A percentile compares a stretch with the other conserved stretches of the same genome.
phyloP scores from a whole-genome alignment of 2,329 filamentous ascomycete species.

The Mollisiaceae sp. region DNA sequence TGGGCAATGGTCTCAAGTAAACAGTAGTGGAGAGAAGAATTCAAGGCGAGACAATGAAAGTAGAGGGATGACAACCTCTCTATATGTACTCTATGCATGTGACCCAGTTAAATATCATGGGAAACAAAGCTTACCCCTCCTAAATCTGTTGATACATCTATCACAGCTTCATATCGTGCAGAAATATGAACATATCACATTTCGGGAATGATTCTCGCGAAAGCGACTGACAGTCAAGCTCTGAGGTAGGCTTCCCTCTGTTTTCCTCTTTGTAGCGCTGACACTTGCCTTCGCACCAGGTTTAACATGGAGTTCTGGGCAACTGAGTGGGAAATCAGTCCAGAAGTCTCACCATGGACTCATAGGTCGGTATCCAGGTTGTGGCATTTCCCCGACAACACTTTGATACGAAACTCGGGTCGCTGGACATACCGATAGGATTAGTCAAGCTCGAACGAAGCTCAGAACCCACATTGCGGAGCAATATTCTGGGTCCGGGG shows the following conservation, averaged over 20 bases:
- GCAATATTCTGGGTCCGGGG: background rate
- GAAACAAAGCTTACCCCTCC: background rate
- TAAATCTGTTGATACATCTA: background rate
- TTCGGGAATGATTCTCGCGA: background rate
- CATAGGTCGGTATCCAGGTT: background rate
- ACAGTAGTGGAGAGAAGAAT: background rate
- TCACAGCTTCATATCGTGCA: background rate
- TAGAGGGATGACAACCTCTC: background rate
- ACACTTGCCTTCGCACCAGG: constrained; percentile 2
- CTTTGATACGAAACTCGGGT: background rate
- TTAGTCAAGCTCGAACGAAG: background rate
- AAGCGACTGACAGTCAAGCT: background rate
- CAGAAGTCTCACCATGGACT: background rate
- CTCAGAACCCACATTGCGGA: background rate
- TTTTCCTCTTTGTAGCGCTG: background rate
- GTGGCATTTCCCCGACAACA: background rate
- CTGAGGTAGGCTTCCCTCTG: background rate
- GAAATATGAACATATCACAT: background rate
- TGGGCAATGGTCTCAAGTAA: constrained; percentile 18
- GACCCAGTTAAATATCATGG: background rate
- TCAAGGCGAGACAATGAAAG: background rate
- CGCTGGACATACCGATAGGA: background rate
- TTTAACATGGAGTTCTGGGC: background rate
- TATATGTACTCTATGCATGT: background rate
- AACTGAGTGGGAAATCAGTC: background rate